Percentiles rank a stretch among this genome's conserved stretches.
Conservation (phyloP, 495 filamentous ascomycete species). For the Daldinia loculata region DNA sequence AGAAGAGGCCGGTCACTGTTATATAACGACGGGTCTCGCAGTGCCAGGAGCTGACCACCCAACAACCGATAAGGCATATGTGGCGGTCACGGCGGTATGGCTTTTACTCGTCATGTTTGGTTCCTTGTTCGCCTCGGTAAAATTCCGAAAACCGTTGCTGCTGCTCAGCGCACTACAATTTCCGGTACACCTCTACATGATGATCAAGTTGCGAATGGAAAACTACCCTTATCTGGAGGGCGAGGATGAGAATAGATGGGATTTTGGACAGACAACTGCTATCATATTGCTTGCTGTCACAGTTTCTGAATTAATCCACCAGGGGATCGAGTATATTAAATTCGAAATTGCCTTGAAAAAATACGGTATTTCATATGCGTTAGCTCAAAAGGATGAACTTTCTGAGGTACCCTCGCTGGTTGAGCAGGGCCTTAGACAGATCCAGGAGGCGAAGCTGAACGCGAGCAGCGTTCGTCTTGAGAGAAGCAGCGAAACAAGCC, state of each 20-base stretch:
- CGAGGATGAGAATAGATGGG: conserved; percentile 49
- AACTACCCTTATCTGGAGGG: conserved; percentile 48
- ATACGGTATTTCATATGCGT: conserved; percentile 23
- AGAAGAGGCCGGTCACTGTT: conserved; percentile 42
- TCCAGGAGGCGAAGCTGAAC: conserved; percentile 4
- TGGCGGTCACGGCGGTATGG: conserved; percentile 45
- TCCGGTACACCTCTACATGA: conserved; percentile 52
- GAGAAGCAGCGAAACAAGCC: neutral
- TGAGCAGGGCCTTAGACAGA: conserved; percentile 15
- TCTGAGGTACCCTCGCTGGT: neutral
- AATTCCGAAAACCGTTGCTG: conserved; percentile 40
- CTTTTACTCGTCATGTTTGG: conserved; percentile 45
- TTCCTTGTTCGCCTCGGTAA: conserved; percentile 41
- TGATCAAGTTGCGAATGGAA: conserved; percentile 46
- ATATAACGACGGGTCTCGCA: conserved; percentile 43
- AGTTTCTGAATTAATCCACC: conserved; percentile 39
- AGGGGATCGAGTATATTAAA: conserved; percentile 43
- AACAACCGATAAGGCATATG: conserved; percentile 43
- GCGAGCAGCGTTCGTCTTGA: conserved; percentile 8
- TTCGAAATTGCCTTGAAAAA: conserved; percentile 39
- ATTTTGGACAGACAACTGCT: conserved; percentile 53
- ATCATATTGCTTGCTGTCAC: conserved; percentile 46
- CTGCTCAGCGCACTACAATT: conserved; percentile 46
- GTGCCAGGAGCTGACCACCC: conserved; percentile 39
- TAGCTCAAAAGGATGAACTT: conserved; percentile 1